Conservation (phyloP, 805 yeast species). For the Scheffersomyces ergatensis region DNA sequence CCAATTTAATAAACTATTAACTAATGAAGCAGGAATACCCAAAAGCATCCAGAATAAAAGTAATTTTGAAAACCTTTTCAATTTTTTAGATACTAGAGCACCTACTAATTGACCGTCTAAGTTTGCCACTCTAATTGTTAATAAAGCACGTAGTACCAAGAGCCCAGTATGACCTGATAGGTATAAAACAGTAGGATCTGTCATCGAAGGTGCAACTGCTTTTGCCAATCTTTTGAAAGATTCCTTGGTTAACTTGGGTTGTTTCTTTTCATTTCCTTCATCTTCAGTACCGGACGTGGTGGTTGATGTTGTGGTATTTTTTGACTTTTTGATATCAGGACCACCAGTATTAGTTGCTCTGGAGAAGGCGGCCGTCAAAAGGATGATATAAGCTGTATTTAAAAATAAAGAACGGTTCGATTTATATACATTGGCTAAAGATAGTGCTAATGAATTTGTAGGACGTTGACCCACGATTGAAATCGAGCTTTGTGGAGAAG, state of each 20-base stretch:
- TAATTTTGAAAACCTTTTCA: conserved; percentile 59
- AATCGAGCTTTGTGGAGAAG: not conserved
- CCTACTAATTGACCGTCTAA: conserved; percentile 86
- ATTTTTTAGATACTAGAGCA: conserved; percentile 68
- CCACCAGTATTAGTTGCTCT: conserved; percentile 33
- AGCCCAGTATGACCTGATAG: conserved; percentile 56
- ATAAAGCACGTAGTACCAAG: conserved; percentile 63
- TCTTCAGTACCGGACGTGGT: conserved; percentile 4
- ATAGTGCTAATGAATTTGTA: conserved; percentile 16
- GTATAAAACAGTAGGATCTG: conserved; percentile 27
- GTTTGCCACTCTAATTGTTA: conserved; percentile 80
- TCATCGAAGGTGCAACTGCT: conserved; percentile 32
- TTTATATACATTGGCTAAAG: conserved; percentile 33
- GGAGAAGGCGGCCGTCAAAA: conserved; percentile 41
- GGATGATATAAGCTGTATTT: conserved; percentile 40
- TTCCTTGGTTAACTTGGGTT: conserved; percentile 26
- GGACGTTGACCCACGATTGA: not conserved
- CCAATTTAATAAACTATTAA: conserved; percentile 67
- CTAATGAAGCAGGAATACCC: conserved; percentile 82
- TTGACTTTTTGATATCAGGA: conserved; percentile 4
- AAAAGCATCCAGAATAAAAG: conserved; percentile 76
- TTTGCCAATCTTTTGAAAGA: conserved; percentile 26
- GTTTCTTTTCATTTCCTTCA: conserved; percentile 10
- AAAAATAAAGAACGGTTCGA: conserved; percentile 38
- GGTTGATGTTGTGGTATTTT: not conserved